Conservation (phyloP, 768 basidiomycete species). For the Lactarius evosmus region DNA sequence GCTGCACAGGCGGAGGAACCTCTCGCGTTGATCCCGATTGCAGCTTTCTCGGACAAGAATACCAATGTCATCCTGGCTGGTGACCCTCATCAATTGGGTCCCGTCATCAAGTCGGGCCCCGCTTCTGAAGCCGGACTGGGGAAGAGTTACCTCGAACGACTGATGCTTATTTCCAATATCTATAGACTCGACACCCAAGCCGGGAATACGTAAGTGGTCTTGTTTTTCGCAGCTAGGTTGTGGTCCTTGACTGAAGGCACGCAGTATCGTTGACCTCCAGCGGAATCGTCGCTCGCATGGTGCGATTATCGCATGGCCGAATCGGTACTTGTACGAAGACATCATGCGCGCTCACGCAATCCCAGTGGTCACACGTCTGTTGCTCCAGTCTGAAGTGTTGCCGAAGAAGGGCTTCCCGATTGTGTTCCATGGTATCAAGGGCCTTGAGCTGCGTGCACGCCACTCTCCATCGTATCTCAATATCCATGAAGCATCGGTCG, state of each 20-base stretch:
- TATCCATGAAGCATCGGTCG: conserved; percentile 36
- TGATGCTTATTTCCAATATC: conserved; percentile 34
- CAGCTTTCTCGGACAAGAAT: conserved; percentile 33
- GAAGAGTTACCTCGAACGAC: conserved; percentile 37
- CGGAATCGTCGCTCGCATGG: conserved; percentile 28
- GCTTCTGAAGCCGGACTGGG: conserved; percentile 33
- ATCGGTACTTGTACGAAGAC: conserved; percentile 42
- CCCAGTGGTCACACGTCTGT: conserved; percentile 30
- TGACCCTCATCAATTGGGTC: conserved; percentile 40
- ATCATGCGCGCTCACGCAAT: conserved; percentile 36
- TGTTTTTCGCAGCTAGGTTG: neutral
- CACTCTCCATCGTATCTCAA: conserved; percentile 44
- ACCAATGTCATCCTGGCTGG: conserved; percentile 41
- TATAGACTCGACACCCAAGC: conserved; percentile 32
- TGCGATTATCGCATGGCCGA: conserved; percentile 55
- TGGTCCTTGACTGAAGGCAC: conserved; percentile 5
- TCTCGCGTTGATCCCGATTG: conserved; percentile 47
- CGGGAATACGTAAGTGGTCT: conserved; percentile 35
- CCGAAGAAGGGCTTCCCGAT: conserved; percentile 32
- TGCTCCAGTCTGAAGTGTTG: conserved; percentile 34
- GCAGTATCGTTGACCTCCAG: conserved; percentile 25
- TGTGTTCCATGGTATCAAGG: conserved; percentile 37
- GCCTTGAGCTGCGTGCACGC: conserved; percentile 37
- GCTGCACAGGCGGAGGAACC: conserved; percentile 65
- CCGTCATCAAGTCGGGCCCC: conserved; percentile 36